Evolutionary conservation across 805 yeast genomes (phyloP).

Genomic region (Spathaspora gorwiae): DNA sequence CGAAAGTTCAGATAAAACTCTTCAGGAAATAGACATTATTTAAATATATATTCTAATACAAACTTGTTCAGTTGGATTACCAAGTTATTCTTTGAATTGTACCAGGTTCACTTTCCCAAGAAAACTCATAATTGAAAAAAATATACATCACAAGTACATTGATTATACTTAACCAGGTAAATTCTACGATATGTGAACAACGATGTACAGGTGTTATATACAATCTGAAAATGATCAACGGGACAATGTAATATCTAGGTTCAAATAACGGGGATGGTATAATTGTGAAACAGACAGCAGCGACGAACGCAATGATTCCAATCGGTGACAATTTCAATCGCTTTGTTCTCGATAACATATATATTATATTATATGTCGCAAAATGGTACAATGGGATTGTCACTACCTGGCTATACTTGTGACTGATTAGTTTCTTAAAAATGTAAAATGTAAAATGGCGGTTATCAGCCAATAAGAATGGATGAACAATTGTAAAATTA

Average conservation of each 20-base stretch:
- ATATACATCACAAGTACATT: conserved; percentile 50
- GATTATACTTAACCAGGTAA: conserved; percentile 55
- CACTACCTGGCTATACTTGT: conserved; percentile 42
- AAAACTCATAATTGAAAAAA: conserved; percentile 59
- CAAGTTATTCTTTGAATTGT: conserved; percentile 79
- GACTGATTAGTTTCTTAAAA: conserved; percentile 60
- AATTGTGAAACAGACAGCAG: conserved; percentile 55
- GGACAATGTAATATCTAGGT: conserved; percentile 87
- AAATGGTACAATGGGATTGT: conserved; percentile 72
- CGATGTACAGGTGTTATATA: conserved; percentile 21
- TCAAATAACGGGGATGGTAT: conserved; percentile 91
- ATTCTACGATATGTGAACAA: conserved; percentile 47
- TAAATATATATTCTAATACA: too few relatives aligned
- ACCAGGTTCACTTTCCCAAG: conserved; percentile 61
- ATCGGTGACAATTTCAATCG: conserved; percentile 19
- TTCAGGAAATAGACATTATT: conserved; percentile 2
- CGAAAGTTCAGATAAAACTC: not conserved
- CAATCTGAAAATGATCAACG: conserved; percentile 71
- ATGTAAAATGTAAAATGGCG: conserved; percentile 90
- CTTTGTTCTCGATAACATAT: conserved; percentile 10
- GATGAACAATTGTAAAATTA: conserved; percentile 73
- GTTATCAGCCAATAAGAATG: conserved; percentile 89
- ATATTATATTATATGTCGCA: conserved; percentile 30
- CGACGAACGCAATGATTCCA: conserved; percentile 47
- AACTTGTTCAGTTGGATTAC: conserved; percentile 36